phyloP scores from a whole-genome alignment of 768 basidiomycete species.

The Boletus rubropictus region DNA sequence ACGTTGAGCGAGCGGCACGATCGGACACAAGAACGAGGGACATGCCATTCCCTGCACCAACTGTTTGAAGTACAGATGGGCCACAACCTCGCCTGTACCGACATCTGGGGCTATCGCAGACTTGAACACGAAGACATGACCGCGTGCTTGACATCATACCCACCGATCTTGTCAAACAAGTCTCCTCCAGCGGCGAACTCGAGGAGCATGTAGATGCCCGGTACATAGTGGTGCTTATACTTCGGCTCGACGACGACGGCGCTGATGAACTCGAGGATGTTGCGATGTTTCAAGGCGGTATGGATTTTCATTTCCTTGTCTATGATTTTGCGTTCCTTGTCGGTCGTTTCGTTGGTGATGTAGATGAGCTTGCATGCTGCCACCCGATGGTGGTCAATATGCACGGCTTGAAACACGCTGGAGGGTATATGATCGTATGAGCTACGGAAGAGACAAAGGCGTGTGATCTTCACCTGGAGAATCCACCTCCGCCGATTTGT shows the following conservation, averaged over 20 bases:
- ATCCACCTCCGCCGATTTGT: conserved; percentile 83
- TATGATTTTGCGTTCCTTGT: conserved; percentile 68
- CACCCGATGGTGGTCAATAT: conserved; percentile 56
- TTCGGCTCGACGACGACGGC: conserved; percentile 69
- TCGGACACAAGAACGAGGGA: conserved; percentile 1
- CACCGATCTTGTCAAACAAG: conserved; percentile 97
- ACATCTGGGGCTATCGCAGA: conserved; percentile 71
- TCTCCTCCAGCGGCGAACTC: conserved; percentile 93
- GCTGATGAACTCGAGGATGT: conserved; percentile 81
- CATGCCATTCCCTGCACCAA: conserved; percentile 77
- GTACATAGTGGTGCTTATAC: conserved; percentile 51
- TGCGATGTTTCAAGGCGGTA: conserved; percentile 64
- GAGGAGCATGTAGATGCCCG: conserved; percentile 88
- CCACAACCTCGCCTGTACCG: conserved; percentile 79
- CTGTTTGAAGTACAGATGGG: conserved; percentile 88
- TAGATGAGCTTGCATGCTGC: conserved; percentile 85
- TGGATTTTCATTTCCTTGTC: conserved; percentile 95
- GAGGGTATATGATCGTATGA: neutral
- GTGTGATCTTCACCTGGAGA: conserved; percentile 55
- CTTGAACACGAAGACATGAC: neutral
- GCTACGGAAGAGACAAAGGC: neutral
- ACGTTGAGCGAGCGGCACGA: neutral
- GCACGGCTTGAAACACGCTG: conserved; percentile 81
- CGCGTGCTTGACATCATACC: conserved; percentile 21
- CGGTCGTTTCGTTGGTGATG: conserved; percentile 57